Evolutionary conservation across 169 alveolate species (phyloP), one percentile per base, ranked within the genome.

Genomic region (Theileria equi): DNA sequence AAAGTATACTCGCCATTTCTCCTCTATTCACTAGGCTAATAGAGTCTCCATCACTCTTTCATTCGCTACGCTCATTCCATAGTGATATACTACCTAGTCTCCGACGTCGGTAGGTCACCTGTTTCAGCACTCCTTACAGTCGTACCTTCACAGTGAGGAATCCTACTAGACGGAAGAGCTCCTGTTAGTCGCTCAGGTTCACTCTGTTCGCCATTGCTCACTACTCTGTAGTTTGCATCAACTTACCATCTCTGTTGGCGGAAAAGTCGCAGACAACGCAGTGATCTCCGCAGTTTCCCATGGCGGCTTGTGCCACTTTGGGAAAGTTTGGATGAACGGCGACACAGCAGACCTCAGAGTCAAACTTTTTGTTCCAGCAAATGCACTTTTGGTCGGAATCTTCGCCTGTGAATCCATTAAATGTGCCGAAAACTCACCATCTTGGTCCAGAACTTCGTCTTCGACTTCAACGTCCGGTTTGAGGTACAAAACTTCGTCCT

Each of bases 291-390:
- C 85, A 54, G 8, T 57, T 48, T 0, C 85, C 85, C 17, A 76
- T 45, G 0, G 85, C 85, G 1, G 66, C 79, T 17, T 76, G 85
- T n/a, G 85, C 65, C 1, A 76, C 44, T 0, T 3, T 65, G 13
- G 85, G 85, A 28, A 76, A 76, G 3, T 38, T 23, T 0, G 85
- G 85, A 32, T 76, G 81, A 4, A 76, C 79, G 0, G 79, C 29
- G n/a, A 76, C 23, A 31, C 78, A 64, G 16, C 66, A 11, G 29
- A 65, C 62, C 36, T 65, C 85, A 1, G 57, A 11, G 3, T 28
- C 49, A 23, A 47, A 61, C 11, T 61, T 60, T 43, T 43, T 73
- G 31, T 41, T 73, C 83, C 83, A 73, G 31, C 83, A 62, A 34
- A 62, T 68, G 26, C 52, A 44, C 2, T 5, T 36, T n/a, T 45